These are phyloP conservation scores for Talaromyces islandicus DNA, from an alignment of 2,329 filamentous ascomycete species.

Conservation along the genomic window DNA sequence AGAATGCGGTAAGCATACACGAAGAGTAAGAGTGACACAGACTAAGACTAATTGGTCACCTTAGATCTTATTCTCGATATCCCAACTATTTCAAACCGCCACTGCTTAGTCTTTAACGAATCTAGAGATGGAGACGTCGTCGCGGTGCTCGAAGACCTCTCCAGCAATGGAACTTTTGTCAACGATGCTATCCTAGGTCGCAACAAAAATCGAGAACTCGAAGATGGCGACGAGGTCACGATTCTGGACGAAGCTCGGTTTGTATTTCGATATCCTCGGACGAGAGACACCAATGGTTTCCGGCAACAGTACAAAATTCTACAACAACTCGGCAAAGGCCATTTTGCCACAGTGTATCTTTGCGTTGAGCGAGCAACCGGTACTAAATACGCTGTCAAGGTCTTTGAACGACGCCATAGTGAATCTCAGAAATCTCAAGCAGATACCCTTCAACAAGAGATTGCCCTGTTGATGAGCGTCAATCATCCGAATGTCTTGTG, in stretches of 20 bases:
- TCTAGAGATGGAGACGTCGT: slow-evolving; percentile 52
- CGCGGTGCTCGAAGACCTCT: slow-evolving; percentile 85
- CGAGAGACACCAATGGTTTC: slow-evolving; percentile 69
- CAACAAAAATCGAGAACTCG: slow-evolving; percentile 82
- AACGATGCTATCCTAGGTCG: slow-evolving; percentile 87
- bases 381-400: slow-evolving; percentile 82
- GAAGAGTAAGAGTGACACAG: background rate
- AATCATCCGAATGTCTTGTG: slow-evolving; percentile 90
- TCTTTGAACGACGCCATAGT: slow-evolving; percentile 81
- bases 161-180: slow-evolving; percentile 92
- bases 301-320: slow-evolving; percentile 77
- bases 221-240: slow-evolving; percentile 85
- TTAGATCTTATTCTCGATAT: slow-evolving; percentile 69
- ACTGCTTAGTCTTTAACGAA: slow-evolving; percentile 51
- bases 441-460: slow-evolving; percentile 87
- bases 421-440: slow-evolving; percentile 76
- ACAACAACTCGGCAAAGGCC: slow-evolving; percentile 84
- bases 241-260: slow-evolving; percentile 81
- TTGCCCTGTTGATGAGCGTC: slow-evolving; percentile 94
- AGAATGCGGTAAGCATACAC: slow-evolving; percentile 69
- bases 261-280: slow-evolving; percentile 83
- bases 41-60: background rate
- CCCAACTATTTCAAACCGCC: slow-evolving; percentile 76
- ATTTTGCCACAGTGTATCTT: slow-evolving; percentile 89
- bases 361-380: slow-evolving; percentile 83